Evolutionary conservation across 495 filamentous ascomycete genomes (phyloP).

Genomic region (Aspergillus baeticus): DNA sequence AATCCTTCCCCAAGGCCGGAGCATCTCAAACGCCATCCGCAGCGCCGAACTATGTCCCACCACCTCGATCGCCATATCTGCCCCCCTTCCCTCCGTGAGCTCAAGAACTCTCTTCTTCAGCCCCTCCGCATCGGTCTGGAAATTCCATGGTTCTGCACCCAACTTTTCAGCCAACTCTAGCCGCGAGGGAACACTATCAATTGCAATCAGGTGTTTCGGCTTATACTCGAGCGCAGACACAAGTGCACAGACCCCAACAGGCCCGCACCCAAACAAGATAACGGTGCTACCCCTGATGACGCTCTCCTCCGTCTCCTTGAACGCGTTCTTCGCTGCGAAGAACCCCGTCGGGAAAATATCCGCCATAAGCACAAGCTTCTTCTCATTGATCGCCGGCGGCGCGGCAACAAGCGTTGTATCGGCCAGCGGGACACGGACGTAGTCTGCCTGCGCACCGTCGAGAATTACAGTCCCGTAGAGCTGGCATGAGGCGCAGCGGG

Average conservation of each 20-base stretch:
- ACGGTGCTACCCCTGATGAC: slow-evolving; percentile 62
- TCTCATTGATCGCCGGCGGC: slow-evolving; percentile 67
- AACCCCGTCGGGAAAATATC: slow-evolving; percentile 72
- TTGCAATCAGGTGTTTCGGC: slow-evolving; percentile 74
- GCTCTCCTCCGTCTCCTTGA: slow-evolving; percentile 53
- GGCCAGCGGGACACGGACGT: slow-evolving; percentile 76
- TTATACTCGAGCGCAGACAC: slow-evolving; percentile 70
- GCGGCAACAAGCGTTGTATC: slow-evolving; percentile 73
- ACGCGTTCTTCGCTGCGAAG: slow-evolving; percentile 76
- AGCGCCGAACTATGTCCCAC: slow-evolving; percentile 78
- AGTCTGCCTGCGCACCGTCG: slow-evolving; percentile 88
- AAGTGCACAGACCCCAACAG: slow-evolving; percentile 80
- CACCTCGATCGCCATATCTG: slow-evolving; percentile 84
- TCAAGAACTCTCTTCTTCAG: slow-evolving; percentile 65
- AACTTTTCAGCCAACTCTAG: slow-evolving; percentile 67
- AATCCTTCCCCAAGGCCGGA: slow-evolving; percentile 84
- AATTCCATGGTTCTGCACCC: slow-evolving; percentile 81
- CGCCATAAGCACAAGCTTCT: slow-evolving; percentile 65
- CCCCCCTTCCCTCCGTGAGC: slow-evolving; percentile 64
- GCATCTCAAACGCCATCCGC: slow-evolving; percentile 73
- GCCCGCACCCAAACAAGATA: slow-evolving; percentile 81
- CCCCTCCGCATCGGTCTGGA: slow-evolving; percentile 53
- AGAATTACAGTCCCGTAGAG: slow-evolving; percentile 70
- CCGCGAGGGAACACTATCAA: slow-evolving; percentile 73
- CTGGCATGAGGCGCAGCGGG: slow-evolving; percentile 60